A percentile compares a stretch with the other conserved stretches of the same genome.
phyloP scores from a whole-genome alignment of 2,329 filamentous ascomycete genomes.

The Erysiphe neolycopersici region DNA sequence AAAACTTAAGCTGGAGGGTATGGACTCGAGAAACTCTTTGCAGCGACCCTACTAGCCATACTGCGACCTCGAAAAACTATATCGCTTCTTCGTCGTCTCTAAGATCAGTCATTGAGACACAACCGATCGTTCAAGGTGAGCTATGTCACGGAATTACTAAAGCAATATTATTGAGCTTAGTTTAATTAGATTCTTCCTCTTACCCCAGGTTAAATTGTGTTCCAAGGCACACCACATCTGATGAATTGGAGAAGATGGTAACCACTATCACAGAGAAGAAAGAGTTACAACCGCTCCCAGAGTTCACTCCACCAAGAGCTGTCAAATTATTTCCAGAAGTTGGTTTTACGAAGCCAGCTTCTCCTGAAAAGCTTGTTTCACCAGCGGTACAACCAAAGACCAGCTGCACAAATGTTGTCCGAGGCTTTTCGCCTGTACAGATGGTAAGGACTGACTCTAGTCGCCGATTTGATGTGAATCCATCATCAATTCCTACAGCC shows the following conservation, averaged over 20 bases:
- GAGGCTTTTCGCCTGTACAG: conserved; percentile 60
- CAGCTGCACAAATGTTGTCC: conserved; percentile 37
- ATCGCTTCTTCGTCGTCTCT: too few relatives aligned
- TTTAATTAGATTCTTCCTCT: neutral
- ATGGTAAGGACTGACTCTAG: conserved; percentile 28
- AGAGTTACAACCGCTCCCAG: conserved; percentile 28
- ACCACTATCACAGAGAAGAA: conserved; percentile 70
- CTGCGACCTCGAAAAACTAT: too few relatives aligned
- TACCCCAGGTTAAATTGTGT: conserved; percentile 37
- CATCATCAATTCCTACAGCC: conserved; percentile 21
- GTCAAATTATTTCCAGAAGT: conserved; percentile 18
- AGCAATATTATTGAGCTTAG: too few relatives aligned
- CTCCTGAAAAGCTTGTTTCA: conserved; percentile 15
- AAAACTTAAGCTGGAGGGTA: too few relatives aligned
- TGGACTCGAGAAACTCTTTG: too few relatives aligned
- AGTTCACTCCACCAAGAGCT: conserved; percentile 14
- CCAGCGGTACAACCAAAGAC: conserved; percentile 6
- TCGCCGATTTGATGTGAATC: conserved; percentile 22
- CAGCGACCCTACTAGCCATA: too few relatives aligned
- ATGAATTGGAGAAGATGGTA: conserved; percentile 83
- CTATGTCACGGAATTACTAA: too few relatives aligned
- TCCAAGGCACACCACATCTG: conserved; percentile 62
- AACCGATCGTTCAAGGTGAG: too few relatives aligned
- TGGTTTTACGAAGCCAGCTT: conserved; percentile 7
- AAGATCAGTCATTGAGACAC: too few relatives aligned